Base-by-base conservation (phyloP, 352 stramenopile species). In the Phytophthora hibernalis region DNA sequence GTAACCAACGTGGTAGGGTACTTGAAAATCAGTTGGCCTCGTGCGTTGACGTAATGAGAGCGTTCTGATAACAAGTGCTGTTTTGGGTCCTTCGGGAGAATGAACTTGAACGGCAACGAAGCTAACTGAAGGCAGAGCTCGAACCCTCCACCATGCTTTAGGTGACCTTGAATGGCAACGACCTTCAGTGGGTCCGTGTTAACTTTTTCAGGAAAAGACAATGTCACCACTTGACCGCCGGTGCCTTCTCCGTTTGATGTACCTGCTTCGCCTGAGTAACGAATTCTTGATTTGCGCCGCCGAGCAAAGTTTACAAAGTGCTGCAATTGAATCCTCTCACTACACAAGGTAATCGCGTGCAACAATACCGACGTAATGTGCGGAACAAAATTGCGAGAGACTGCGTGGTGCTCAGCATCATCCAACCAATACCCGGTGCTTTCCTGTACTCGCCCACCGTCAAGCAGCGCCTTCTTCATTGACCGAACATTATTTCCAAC, bases 271-370 rank as follows among this genome's bases (percentile, higher is more conserved):
- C 87, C 87, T 33, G 85, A 92, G 60, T 95, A 95, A 21, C 84
- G 83, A 69, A 95, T 95, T 26, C 83, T 83, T 11, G 85, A 93
- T 57, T 89, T 88, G 68, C 87, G 85, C 21, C 87, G 83, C 9
- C 85, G 83, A 72, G 87, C 87, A 73, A 95, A 95, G 65, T 93
- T 93, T 31, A 95, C 85, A 48, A 93, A 95, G 61, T 95, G 87
- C 59, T 95, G 87, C 56, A 95, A 59, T 50, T 95, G 87, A 59
- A 95, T 93, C 31, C 87, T 82, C 57, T 95, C 87, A 33, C 79
- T 90, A 67, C 87, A 95, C 62, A 93, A 85, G 50, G 86, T 91
- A 52, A 95, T 92, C 28, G 90, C 85, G 43, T 95, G 84, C 7
- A 95, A 55, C n/a, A 95, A 58, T 30, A 95, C 79, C 3, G 81